phyloP scores from a whole-genome alignment of 768 basidiomycete species.

The Boletus coccyginus region DNA sequence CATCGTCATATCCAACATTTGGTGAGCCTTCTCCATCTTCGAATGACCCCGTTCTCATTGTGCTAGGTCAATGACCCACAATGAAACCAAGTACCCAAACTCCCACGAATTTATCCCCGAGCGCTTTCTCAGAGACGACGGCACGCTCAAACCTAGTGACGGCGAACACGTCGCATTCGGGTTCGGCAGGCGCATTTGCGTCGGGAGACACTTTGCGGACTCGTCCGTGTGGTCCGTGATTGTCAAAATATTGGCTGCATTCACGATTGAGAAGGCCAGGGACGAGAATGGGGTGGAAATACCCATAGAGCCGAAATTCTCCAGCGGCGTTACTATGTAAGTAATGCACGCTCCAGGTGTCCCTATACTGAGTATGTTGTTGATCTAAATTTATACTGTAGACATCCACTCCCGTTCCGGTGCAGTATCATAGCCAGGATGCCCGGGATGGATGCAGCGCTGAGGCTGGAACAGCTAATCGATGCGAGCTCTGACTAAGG shows the following conservation, averaged over 20 bases:
- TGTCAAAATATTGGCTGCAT: slow-evolving; percentile 16
- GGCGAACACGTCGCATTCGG: slow-evolving; percentile 18
- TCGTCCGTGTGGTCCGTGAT: slow-evolving; percentile 24
- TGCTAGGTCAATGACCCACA: slow-evolving; percentile 22
- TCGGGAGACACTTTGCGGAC: slow-evolving; percentile 27
- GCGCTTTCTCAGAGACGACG: slow-evolving; percentile 34
- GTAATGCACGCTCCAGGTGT: neutral
- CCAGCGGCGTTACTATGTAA: slow-evolving; percentile 9
- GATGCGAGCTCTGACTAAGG: slow-evolving; percentile 12
- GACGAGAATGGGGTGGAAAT: slow-evolving; percentile 22
- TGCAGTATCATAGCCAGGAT: slow-evolving; percentile 13
- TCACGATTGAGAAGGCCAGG: slow-evolving; percentile 12
- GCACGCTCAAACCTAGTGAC: slow-evolving; percentile 15
- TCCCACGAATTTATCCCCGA: slow-evolving; percentile 40
- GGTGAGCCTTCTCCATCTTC: slow-evolving; percentile 3
- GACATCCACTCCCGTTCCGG: slow-evolving; percentile 17
- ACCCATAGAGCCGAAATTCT: slow-evolving; percentile 12
- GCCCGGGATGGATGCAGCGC: slow-evolving; percentile 2
- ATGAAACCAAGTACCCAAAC: slow-evolving; percentile 35
- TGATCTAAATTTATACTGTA: slow-evolving; percentile 1
- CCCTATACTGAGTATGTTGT: neutral
- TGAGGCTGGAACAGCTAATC: slow-evolving; percentile 9
- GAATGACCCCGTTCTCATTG: neutral
- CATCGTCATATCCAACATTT: slow-evolving; percentile 17
- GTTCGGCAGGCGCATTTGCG: slow-evolving; percentile 32